A percentile compares a stretch with the other conserved stretches of the same genome.
Evolutionary conservation across 208 protist species (phyloP).

Genomic region (Wallacemonas rigidus): DNA sequence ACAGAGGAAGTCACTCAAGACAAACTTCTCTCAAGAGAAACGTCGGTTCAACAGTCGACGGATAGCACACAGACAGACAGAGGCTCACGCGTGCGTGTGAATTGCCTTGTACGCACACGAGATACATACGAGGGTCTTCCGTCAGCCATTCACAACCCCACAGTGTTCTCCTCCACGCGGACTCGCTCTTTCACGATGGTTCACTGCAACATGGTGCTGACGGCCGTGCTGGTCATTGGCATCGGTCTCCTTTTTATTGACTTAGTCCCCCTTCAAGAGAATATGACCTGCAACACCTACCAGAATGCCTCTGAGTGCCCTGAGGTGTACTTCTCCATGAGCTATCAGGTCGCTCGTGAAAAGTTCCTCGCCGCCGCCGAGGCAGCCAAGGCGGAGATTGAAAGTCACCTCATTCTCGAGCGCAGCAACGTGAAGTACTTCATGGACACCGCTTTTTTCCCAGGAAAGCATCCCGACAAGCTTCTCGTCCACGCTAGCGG

Average conservation of each 20-base stretch:
- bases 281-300: constrained; percentile 65
- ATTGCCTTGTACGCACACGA: no score
- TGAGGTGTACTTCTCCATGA: constrained; percentile 67
- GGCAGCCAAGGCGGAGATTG: constrained; percentile 42
- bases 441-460: constrained; percentile 79
- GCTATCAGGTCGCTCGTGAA: constrained; percentile 62
- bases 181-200: constrained; percentile 25
- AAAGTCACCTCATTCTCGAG: constrained; percentile 50
- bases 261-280: constrained; percentile 75
- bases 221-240: constrained; percentile 49
- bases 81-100: no score
- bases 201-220: constrained; percentile 39
- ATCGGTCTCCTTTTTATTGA: constrained; percentile 78
- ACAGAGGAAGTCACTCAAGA: no score
- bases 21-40: no score
- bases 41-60: no score
- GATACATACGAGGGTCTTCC: no score
- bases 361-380: constrained; percentile 76
- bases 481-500: constrained; percentile 82
- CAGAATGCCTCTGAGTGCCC: constrained; percentile 58
- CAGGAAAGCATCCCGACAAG: constrained; percentile 40
- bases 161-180: no score
- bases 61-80: no score
- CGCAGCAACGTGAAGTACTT: constrained; percentile 64
- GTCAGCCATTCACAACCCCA: no score